These are phyloP conservation scores for Paecilomyces formosus DNA, from an alignment of 2,329 filamentous ascomycete genomes.

Conservation along the genomic window DNA sequence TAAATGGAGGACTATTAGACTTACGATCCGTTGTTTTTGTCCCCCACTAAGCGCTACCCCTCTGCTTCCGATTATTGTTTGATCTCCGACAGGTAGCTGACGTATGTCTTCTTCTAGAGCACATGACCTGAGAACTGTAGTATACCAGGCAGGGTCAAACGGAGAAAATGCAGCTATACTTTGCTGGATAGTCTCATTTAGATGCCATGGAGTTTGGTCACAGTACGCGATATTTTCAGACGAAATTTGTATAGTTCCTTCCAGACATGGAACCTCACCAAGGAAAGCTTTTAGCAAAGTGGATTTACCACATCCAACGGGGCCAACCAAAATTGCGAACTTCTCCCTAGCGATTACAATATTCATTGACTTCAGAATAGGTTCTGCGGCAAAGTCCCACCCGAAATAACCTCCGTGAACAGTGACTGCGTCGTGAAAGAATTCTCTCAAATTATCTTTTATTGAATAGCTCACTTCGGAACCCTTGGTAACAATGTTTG, in stretches of 20 bases:
- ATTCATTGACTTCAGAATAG: conserved; percentile 35
- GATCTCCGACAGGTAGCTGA: conserved; percentile 33
- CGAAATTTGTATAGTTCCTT: conserved; percentile 25
- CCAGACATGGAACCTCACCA: conserved; percentile 31
- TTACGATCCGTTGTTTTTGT: conserved; percentile 44
- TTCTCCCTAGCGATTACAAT: conserved; percentile 34
- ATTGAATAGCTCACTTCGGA: conserved; percentile 16
- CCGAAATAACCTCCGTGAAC: conserved; percentile 41
- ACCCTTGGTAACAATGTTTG: conserved; percentile 15
- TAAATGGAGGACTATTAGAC: conserved; percentile 6
- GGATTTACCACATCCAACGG: conserved; percentile 48
- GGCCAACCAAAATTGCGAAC: conserved; percentile 44
- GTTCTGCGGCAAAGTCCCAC: conserved; percentile 37
- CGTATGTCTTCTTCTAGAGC: conserved; percentile 17
- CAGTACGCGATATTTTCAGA: conserved; percentile 32
- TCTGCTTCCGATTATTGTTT: conserved; percentile 44
- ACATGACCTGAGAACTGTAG: conserved; percentile 28
- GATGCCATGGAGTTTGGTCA: conserved; percentile 34
- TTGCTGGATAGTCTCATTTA: conserved; percentile 34
- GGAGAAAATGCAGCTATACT: conserved; percentile 31
- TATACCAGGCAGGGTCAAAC: conserved; percentile 31
- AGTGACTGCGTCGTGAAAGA: conserved; percentile 22
- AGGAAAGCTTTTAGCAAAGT: conserved; percentile 41
- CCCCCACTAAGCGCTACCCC: conserved; percentile 47
- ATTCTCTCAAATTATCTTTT: conserved; percentile 9